Evolutionary conservation across 1,284 basidiomycete genomes (phyloP), one percentile per base, ranked within the genome.

Genomic region (Termitomyces sp.): DNA sequence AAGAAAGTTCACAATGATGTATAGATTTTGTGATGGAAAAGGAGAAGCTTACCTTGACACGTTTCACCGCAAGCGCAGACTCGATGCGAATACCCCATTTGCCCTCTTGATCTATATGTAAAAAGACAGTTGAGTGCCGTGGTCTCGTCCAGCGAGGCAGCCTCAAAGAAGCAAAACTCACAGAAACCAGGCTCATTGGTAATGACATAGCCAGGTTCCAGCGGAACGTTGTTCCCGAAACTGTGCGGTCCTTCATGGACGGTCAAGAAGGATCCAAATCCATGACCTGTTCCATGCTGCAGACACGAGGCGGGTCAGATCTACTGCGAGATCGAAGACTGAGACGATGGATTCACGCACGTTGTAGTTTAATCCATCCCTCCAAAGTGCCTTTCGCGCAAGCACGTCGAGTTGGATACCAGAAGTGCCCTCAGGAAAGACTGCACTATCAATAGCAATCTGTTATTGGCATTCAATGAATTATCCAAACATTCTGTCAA

Each of bases 31-130:
- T 36, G 5, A 19, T 6, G 36, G 13, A 26, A 31, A 42, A 53
- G n/a, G n/a, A 31, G 36, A 57, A 42, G 71, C 81, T 65, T 62
- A 88, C 88, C 75, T 78, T 79, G 46, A 90, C 81, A 50, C 79
- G 79, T 58, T 81, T 80, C 39, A 93, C 89, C 34, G 80, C 74
- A 45, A 92, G 75, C 9, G 90, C 87, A 55, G 88, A 92, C 72
- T 98, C 95, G 51, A 95, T 91, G 5, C 95, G 82, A 67, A 98
- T 86, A 13, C 95, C 95, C 80, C 86, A 98, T 63, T 85, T 79
- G 15, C 87, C 88, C 58, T 88, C 86, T 44, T 86, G 80, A 72
- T 96, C 90, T 90, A 59, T 52, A 51, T 54, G 15, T 15, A n/a
- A 39, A 57, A 39, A 42, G 26, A 62, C 24, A 50, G 44, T 55